Evolutionary conservation across 78 protist species (phyloP), one percentile per base, ranked within the genome.

Genomic region (Pigoraptor vietnamica): DNA sequence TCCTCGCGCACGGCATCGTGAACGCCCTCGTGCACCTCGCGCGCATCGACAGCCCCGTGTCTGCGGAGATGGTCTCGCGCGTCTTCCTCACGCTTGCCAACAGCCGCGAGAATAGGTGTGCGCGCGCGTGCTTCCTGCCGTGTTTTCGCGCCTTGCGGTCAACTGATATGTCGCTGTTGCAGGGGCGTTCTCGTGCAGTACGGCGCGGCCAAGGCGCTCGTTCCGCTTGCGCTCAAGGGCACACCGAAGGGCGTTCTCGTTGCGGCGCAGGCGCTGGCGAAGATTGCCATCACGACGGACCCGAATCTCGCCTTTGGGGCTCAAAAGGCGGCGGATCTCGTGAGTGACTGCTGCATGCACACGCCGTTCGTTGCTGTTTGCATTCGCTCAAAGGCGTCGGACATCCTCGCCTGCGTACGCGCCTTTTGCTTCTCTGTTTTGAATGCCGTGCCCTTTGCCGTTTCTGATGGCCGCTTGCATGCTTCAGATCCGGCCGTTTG

Each of bases 191-290:
- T 87, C 10, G 81, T 87, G 6, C 35, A 40, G 90, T 40, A 87
- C 0, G 90, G 67, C 24, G 37, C 21, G 19, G 81, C 38, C 33
- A 40, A 38, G 34, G 81, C 90, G 34, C 90, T 87, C 34, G 24
- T 40, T 67, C 29, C 0, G 6, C 81, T 87, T 6, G 67, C 90
- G 1, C 0, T 36, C 34, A 87, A 83, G 39, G 88, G 88, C 2
- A 83, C 88, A 9, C 39, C 35, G 37, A 83, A 83, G 88, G 88
- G 35, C 9, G 38, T 83, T 1, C 35, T 24, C 38, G 29, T 21
- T 2, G 93, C 91, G 1, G 91, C 93, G 0, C 93, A 92, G 21
- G 93, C 90, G 34, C 87, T 92, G 23, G 93, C 93, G 1, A 86
- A 87, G 37, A 1, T 92, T 24, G 86, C 91, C 38, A 92, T 92